Percentiles rank a stretch among this genome's conserved stretches.
phyloP scores from a whole-genome alignment of 148 eudicot species.

The Nepenthes mirabilis region DNA sequence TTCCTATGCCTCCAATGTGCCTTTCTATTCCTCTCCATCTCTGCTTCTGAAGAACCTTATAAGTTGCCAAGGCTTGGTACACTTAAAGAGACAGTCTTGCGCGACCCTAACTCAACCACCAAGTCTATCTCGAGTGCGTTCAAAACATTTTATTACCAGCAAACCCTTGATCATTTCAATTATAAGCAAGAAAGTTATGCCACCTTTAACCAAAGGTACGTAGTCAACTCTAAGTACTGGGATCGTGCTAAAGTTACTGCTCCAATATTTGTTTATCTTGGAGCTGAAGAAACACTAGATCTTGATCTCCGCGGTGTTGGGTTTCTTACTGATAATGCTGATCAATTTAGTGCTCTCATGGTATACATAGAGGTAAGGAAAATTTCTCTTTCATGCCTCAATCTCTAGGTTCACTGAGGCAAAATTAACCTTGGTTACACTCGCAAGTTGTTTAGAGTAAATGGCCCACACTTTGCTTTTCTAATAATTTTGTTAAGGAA shows the following conservation, averaged over 20 bases:
- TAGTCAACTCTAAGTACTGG: constrained; percentile 12
- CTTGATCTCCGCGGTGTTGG: neutral
- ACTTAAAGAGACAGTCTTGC: too few relatives aligned
- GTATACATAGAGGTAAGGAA: constrained; percentile 15
- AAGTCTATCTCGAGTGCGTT: neutral
- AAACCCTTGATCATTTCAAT: constrained; percentile 18
- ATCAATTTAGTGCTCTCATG: constrained; percentile 12
- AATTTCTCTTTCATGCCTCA: neutral
- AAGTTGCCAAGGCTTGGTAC: too few relatives aligned
- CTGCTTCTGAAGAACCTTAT: too few relatives aligned
- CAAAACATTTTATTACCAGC: constrained; percentile 4
- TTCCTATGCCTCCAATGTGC: too few relatives aligned
- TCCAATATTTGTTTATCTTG: constrained; percentile 11
- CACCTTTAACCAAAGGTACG: constrained; percentile 10
- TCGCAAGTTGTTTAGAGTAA: too few relatives aligned
- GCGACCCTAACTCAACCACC: too few relatives aligned
- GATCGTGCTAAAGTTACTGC: constrained; percentile 5
- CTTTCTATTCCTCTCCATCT: too few relatives aligned
- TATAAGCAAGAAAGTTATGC: constrained; percentile 6
- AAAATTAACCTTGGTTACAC: too few relatives aligned
- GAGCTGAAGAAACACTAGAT: constrained; percentile 4
- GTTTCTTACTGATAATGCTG: constrained; percentile 11
- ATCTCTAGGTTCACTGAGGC: neutral
- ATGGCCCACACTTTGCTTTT: too few relatives aligned
- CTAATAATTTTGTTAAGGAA: too few relatives aligned